Conservation (phyloP, 495 filamentous ascomycete species). For the Neurospora sp. region DNA sequence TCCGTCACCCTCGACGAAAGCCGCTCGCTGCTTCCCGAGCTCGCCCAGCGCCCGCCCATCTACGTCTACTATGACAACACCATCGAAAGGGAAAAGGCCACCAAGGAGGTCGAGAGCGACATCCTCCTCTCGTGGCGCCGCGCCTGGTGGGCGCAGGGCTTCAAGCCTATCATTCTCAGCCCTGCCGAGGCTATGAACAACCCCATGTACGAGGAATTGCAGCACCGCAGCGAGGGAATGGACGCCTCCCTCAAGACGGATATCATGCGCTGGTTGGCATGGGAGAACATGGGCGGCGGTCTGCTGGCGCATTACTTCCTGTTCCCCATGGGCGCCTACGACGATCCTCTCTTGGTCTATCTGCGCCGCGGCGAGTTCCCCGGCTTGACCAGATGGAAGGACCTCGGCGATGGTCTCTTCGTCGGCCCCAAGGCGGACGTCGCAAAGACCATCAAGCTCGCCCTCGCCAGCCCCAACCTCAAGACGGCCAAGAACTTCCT, state of each 20-base stretch:
- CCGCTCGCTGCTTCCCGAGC: constrained; percentile 74
- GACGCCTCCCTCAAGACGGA: constrained; percentile 54
- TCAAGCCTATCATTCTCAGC: constrained; percentile 73
- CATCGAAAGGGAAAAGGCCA: constrained; percentile 47
- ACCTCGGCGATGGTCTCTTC: constrained; percentile 61
- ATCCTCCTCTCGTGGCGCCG: constrained; percentile 80
- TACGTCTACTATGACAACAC: constrained; percentile 86
- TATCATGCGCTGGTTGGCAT: constrained; percentile 79
- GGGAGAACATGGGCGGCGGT: constrained; percentile 86
- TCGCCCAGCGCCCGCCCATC: constrained; percentile 61
- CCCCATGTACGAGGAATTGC: constrained; percentile 61
- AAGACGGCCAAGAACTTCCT: constrained; percentile 48
- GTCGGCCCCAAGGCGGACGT: constrained; percentile 58
- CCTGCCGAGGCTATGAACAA: constrained; percentile 79
- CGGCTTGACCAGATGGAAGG: constrained; percentile 63
- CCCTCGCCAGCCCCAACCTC: constrained; percentile 44
- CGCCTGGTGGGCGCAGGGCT: constrained; percentile 91
- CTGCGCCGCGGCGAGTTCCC: constrained; percentile 67
- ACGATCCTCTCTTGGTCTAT: constrained; percentile 60
- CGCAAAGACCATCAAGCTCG: constrained; percentile 55
- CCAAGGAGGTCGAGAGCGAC: constrained; percentile 61
- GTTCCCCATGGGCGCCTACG: constrained; percentile 74
- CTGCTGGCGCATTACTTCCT: constrained; percentile 68
- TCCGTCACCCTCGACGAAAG: constrained; percentile 77
- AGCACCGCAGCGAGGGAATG: constrained; percentile 42